Evolutionary conservation across 1,139 yeast species (phyloP).

Genomic region (Nakaseomyces kungkrabaensis): DNA sequence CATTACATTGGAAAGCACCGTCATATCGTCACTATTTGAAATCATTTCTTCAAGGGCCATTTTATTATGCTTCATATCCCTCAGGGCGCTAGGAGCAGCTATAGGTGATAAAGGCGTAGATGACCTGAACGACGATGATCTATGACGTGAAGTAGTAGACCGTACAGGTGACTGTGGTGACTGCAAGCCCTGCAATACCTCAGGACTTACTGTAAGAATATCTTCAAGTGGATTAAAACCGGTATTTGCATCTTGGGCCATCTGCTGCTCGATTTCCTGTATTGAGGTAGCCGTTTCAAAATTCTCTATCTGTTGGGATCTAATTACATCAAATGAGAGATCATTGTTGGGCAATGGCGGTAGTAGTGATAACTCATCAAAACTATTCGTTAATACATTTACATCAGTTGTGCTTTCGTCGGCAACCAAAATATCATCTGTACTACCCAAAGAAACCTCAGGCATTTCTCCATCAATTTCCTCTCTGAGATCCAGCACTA

Average conservation of each 20-base stretch:
- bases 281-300: neutral
- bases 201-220: neutral
- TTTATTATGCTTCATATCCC: neutral
- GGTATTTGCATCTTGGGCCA: neutral
- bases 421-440: neutral
- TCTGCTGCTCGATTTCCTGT: neutral
- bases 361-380: slow-evolving; percentile 18
- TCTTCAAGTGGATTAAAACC: neutral
- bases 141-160: neutral
- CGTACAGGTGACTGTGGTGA: slow-evolving; percentile 1
- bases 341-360: slow-evolving; percentile 24
- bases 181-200: neutral
- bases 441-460: neutral
- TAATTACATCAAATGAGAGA: neutral
- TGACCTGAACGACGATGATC: neutral
- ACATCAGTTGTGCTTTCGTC: neutral
- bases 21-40: slow-evolving; percentile 1
- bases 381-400: slow-evolving; percentile 6
- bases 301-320: neutral
- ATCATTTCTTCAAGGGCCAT: slow-evolving; percentile 1
- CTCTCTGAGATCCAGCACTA: neutral
- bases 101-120: slow-evolving; percentile 2
- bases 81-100: neutral
- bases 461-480: neutral
- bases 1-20: neutral